Base-by-base conservation (phyloP, 192 early-diverging fungal species). In the Umbelopsis vinacea region DNA sequence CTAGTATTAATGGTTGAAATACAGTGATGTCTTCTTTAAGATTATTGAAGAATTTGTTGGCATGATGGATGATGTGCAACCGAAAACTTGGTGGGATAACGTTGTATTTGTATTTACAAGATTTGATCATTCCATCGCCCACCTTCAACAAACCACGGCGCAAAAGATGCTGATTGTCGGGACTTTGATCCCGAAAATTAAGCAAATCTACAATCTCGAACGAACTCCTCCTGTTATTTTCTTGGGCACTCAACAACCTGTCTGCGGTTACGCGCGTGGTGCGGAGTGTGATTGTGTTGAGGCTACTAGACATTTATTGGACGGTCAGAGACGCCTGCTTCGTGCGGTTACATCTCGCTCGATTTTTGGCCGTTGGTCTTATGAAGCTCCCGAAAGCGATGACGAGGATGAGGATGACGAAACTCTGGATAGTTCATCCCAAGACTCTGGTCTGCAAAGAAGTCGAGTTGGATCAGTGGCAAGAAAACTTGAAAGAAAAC, bases 21-120 rank as follows among this genome's bases (percentile, higher is more conserved):
- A 11, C 40, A 70, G 69, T 10, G 75, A 72, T 29, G 24, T 57
- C 37, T 43, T 76, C 50, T 43, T 71, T 22, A 37, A 50, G 9
- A 67, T 76, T 48, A 24, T 76, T 1, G 15, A 71, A 40, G 66
- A 46, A 6, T 76, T 76, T 52, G 68, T 45, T 4, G 66, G 40
- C 14, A 52, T 76, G 75, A 76, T 76, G 75, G 22, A 63, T 12
- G 22, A 46, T 12, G 11, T 76, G 17, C 52, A 71, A 33, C 75
- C 75, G 3, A 35, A 47, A 4, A 67, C 43, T 19, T 76, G 69
- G 53, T 71, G 75, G 69, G 50, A 76, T 7, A 52, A 76, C 46
- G 70, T 71, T 14, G 35, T 76, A 4, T 55, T 76, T 14, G 75
- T 76, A 9, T 76, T 76, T 40, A 76, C 75, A 5, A 35, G 52